These are phyloP conservation scores for Xylaria sp. DNA, from an alignment of 2,329 filamentous ascomycete species.

Conservation along the genomic window DNA sequence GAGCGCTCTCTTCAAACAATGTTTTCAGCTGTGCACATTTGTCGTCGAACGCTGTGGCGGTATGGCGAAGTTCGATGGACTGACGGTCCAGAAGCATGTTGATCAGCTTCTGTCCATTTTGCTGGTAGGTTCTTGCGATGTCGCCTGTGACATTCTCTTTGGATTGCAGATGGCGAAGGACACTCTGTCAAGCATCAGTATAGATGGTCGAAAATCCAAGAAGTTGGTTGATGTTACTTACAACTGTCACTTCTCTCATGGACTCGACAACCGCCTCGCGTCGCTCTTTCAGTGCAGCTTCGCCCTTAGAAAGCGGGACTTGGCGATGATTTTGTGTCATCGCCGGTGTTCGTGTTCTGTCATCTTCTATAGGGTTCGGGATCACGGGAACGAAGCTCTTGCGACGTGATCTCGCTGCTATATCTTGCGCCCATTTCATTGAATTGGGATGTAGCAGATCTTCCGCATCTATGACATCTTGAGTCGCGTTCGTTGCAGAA, in stretches of 20 bases:
- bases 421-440: conserved; percentile 6
- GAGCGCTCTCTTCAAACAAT: conserved; percentile 8
- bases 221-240: neutral
- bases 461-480: neutral
- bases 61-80: conserved; percentile 10
- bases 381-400: neutral
- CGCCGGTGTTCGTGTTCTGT: neutral
- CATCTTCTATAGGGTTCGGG: neutral
- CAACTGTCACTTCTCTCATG: conserved; percentile 8
- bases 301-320: conserved; percentile 5
- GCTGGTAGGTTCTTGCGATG: conserved; percentile 11
- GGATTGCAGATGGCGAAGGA: conserved; percentile 9
- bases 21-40: conserved; percentile 6
- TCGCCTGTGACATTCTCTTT: conserved; percentile 9
- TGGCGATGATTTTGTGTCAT: neutral
- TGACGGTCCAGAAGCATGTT: conserved; percentile 12
- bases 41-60: conserved; percentile 5
- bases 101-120: conserved; percentile 4
- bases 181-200: conserved; percentile 6
- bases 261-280: conserved; percentile 9
- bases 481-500: neutral
- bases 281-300: conserved; percentile 1
- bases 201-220: neutral
- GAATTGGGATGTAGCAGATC: conserved; percentile 11
- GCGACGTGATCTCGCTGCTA: conserved; percentile 9